A percentile compares a stretch with the other conserved stretches of the same genome.
Conservation (phyloP, 2,329 filamentous ascomycete species). For the Lithohypha guttulata region DNA sequence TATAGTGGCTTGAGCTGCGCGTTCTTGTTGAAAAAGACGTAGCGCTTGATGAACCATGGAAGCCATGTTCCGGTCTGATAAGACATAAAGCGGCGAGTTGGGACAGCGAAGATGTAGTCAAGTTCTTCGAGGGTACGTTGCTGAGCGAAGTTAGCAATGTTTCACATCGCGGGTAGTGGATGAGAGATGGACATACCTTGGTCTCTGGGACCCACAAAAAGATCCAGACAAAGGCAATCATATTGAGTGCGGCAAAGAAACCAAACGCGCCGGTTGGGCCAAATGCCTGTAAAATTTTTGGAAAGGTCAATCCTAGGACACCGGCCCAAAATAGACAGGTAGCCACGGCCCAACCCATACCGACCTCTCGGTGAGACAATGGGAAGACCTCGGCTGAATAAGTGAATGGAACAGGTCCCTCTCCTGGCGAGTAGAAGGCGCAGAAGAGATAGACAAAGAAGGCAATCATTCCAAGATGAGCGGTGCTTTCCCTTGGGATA, state of each 20-base stretch:
- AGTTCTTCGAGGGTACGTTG: conserved; percentile 25
- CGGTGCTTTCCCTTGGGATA: conserved; percentile 32
- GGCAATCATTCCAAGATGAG: conserved; percentile 45
- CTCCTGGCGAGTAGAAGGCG: conserved; percentile 53
- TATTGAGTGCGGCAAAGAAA: conserved; percentile 43
- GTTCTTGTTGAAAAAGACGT: conserved; percentile 28
- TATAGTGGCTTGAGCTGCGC: conserved; percentile 38
- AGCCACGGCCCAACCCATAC: conserved; percentile 30
- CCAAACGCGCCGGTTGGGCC: conserved; percentile 29
- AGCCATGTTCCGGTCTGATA: conserved; percentile 31
- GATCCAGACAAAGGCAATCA: conserved; percentile 47
- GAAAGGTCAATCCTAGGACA: conserved; percentile 35
- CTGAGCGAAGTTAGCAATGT: conserved; percentile 3
- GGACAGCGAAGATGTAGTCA: conserved; percentile 40
- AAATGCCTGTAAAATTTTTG: conserved; percentile 34
- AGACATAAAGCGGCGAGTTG: conserved; percentile 30
- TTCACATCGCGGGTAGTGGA: not conserved
- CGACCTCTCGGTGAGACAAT: conserved; percentile 37
- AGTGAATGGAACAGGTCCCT: conserved; percentile 44
- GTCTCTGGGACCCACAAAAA: conserved; percentile 47
- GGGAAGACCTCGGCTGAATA: conserved; percentile 42
- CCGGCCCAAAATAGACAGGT: conserved; percentile 28
- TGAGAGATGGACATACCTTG: conserved; percentile 23
- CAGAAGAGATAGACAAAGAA: conserved; percentile 56
- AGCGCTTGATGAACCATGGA: conserved; percentile 39